A percentile compares a stretch with the other conserved stretches of the same genome.
Evolutionary conservation across 441 rosid species (phyloP).

Genomic region (Gossypium schwendimanii): DNA sequence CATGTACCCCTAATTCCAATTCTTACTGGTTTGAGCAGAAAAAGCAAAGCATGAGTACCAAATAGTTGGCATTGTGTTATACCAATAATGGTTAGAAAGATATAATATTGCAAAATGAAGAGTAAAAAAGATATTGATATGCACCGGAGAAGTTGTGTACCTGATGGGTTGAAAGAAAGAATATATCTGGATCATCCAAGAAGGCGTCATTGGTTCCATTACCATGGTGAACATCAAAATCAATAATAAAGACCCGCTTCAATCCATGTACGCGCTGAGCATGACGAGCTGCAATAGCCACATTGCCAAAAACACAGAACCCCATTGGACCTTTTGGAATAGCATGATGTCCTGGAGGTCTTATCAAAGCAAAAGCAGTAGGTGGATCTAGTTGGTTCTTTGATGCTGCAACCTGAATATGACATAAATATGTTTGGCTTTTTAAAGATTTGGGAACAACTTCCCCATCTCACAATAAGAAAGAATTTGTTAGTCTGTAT

Average conservation of each 20-base stretch:
- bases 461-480: neutral
- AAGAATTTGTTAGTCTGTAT: neutral
- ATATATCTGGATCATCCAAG: constrained; percentile 79
- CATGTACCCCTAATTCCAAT: neutral
- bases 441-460: neutral
- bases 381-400: constrained; percentile 52
- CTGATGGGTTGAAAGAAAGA: constrained; percentile 92
- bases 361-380: constrained; percentile 76
- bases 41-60: neutral
- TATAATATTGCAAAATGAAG: neutral
- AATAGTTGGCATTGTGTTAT: neutral
- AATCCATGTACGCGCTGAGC: constrained; percentile 71
- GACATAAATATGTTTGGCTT: neutral
- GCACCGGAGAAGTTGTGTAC: constrained; percentile 26
- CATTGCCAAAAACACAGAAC: constrained; percentile 89
- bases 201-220: constrained; percentile 94
- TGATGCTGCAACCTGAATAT: constrained; percentile 65
- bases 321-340: constrained; percentile 97
- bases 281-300: constrained; percentile 90
- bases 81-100: neutral
- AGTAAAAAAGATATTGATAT: neutral
- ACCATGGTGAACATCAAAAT: constrained; percentile 98
- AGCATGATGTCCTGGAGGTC: constrained; percentile 98
- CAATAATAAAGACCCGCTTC: constrained; percentile 71
- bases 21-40: neutral